Base-by-base conservation (phyloP, 2,329 filamentous ascomycete species). In the Pseudocercospora ulei region DNA sequence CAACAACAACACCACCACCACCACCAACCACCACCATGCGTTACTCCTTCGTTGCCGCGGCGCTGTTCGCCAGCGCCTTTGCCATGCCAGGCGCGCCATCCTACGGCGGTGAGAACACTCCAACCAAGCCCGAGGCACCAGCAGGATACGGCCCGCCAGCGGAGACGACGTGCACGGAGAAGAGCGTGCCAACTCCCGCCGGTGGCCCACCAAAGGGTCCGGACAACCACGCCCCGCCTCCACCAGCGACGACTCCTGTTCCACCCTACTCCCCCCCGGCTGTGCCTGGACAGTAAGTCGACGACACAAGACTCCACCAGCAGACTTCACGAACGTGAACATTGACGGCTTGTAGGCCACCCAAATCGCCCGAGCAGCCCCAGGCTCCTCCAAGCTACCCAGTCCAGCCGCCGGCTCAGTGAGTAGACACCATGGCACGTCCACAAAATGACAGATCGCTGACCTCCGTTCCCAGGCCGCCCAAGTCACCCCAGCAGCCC, bases 31-130 rank as follows among this genome's bases (percentile, higher is more conserved):
- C 39, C 46, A 48, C 41, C 13, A 50, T 50, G 48, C 47, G 38
- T 37, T 49, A 50, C 46, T 22, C 43, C 26, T 47, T 49, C 48
- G 46, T 42, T 35, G 48, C 46, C 35, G 46, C 48, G 22, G 41
- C 48, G 23, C 48, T 50, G 13, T 38, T 50, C 43, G 48, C 46
- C 27, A 31, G 38, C 33, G 46, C 35, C 20, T 19, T 48, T 31
- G 48, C 48, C 33, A 23, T 37, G 9, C 48, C 45, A 18, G 28
- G 38, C 16, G 18, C 18, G 20, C n/a, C 20, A 5, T 26, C 24
- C 25, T 43, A 41, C 39, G 39, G 39, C 20, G 39, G 33, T 18
- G 39, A 41, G 26, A 14, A 35, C 18, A 26, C 25, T n/a, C 39
- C 39, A 18, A 28, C 38, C 29, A 28, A 22, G 5, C 20, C 26